Percentiles rank a stretch among this genome's conserved stretches.
phyloP scores from a whole-genome alignment of 495 filamentous ascomycete species.

The Xylaria castorea region DNA sequence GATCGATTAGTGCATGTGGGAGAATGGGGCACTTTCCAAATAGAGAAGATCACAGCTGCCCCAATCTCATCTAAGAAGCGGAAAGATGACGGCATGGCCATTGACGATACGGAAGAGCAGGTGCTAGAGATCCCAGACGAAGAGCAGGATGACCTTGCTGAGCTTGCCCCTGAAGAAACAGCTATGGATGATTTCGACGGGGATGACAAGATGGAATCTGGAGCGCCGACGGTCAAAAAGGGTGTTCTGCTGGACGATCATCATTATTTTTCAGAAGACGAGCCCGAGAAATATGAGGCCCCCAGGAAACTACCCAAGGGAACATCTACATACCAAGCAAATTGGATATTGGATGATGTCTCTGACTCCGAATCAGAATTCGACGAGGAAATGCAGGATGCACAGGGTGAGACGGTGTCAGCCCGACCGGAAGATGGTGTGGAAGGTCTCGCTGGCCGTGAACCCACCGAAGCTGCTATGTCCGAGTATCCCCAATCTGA shows the following conservation, averaged over 20 bases:
- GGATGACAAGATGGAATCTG: conserved; percentile 46
- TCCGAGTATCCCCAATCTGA: conserved; percentile 91
- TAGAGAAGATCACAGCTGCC: conserved; percentile 82
- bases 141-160: conserved; percentile 81
- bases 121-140: conserved; percentile 71
- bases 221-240: conserved; percentile 57
- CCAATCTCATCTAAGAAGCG: conserved; percentile 61
- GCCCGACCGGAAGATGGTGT: conserved; percentile 76
- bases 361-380: conserved; percentile 87
- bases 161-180: conserved; percentile 82
- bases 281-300: conserved; percentile 53
- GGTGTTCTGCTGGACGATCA: conserved; percentile 95
- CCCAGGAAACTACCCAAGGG: conserved; percentile 86
- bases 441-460: conserved; percentile 71
- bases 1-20: conserved; percentile 90
- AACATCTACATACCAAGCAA: conserved; percentile 90
- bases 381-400: conserved; percentile 73
- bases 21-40: conserved; percentile 94
- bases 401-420: conserved; percentile 55
- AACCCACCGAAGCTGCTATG: conserved; percentile 77
- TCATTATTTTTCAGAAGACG: conserved; percentile 96
- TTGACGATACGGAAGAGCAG: conserved; percentile 63
- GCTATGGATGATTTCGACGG: conserved; percentile 73
- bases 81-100: conserved; percentile 71
- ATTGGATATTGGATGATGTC: conserved; percentile 85